A percentile compares a stretch with the other conserved stretches of the same genome.
Conservation (phyloP, 345 rosid species). For the Durio zibethinus region DNA sequence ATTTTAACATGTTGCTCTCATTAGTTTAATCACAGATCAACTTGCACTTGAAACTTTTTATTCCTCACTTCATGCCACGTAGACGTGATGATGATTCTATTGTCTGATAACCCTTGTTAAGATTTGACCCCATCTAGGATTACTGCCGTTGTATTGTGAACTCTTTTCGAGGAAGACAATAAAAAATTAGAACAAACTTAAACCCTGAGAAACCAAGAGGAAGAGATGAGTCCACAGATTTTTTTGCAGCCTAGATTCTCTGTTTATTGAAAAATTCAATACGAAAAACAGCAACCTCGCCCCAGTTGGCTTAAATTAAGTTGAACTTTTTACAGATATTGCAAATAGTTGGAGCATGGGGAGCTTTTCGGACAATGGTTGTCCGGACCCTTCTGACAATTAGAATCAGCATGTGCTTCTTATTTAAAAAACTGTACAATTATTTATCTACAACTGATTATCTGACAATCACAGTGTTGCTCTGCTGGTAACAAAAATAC, state of each 20-base stretch:
- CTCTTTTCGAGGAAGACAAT: neutral
- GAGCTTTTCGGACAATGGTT: neutral
- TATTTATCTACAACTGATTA: neutral
- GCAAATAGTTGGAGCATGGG: neutral
- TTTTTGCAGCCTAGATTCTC: neutral
- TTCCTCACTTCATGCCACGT: neutral
- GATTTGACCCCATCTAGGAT: neutral
- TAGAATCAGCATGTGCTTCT: neutral
- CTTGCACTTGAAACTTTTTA: neutral
- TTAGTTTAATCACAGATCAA: slow-evolving; percentile 2
- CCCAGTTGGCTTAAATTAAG: neutral
- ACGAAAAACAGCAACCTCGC: neutral
- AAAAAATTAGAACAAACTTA: neutral
- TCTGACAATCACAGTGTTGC: neutral
- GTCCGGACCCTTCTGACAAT: neutral
- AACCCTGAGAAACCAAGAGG: neutral
- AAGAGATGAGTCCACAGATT: neutral
- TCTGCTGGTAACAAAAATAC: neutral
- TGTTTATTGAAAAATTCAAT: neutral
- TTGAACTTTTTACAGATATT: neutral
- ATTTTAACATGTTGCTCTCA: neutral
- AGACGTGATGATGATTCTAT: neutral
- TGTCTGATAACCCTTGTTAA: neutral
- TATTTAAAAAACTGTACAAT: neutral
- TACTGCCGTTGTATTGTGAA: neutral